These are phyloP conservation scores for Rheum nobile DNA, from an alignment of 148 eudicot genomes.

Conservation along the genomic window DNA sequence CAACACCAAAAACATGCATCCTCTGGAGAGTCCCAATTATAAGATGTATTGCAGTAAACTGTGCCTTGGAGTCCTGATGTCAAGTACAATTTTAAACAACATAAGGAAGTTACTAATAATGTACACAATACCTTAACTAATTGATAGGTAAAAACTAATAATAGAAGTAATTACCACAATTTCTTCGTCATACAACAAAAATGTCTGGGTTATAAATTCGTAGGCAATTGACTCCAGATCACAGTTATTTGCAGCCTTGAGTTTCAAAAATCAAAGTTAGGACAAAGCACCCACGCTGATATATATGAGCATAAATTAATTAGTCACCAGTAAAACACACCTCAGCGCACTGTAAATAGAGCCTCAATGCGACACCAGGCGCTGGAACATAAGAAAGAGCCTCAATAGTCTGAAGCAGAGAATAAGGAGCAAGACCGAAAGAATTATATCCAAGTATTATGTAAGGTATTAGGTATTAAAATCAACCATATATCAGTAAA, in stretches of 20 bases:
- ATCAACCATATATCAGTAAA: background rate
- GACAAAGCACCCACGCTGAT: background rate
- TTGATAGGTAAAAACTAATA: slow-evolving; percentile 2
- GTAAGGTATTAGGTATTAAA: background rate
- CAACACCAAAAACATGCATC: slow-evolving; percentile 83
- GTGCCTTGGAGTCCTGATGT: slow-evolving; percentile 89
- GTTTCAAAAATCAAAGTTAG: slow-evolving; percentile 7
- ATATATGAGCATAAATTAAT: background rate
- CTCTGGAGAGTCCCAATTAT: slow-evolving; percentile 93
- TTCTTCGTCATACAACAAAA: slow-evolving; percentile 92
- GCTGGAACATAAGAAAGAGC: slow-evolving; percentile 68
- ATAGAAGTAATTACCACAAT: slow-evolving; percentile 53
- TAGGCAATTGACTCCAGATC: slow-evolving; percentile 92
- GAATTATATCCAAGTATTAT: background rate
- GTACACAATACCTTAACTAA: background rate
- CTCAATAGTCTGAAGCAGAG: slow-evolving; percentile 32
- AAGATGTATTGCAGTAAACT: slow-evolving; percentile 95
- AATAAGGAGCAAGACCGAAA: background rate
- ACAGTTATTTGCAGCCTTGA: slow-evolving; percentile 89
- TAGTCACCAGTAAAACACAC: slow-evolving; percentile 23
- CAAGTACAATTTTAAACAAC: slow-evolving; percentile 6
- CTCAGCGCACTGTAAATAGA: slow-evolving; percentile 97
- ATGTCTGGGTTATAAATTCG: slow-evolving; percentile 89
- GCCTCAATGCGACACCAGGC: slow-evolving; percentile 84
- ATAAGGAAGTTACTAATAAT: background rate